A percentile compares a stretch with the other conserved stretches of the same genome.
phyloP scores from a whole-genome alignment of 352 stramenopile genomes.

The Peronospora belbahrii region DNA sequence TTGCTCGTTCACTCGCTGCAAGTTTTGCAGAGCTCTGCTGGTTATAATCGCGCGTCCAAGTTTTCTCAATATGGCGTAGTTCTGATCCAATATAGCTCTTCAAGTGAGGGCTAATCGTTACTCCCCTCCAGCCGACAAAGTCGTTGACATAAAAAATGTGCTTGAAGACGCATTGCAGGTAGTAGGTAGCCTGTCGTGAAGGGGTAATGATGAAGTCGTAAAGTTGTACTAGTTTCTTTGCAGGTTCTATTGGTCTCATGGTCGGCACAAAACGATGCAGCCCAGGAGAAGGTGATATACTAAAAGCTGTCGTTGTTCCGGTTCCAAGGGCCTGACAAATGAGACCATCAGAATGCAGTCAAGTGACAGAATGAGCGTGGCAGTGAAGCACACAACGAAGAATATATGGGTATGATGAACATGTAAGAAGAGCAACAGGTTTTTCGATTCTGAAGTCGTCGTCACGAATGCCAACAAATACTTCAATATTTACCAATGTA shows the following conservation, averaged over 20 bases:
- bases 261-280: no score
- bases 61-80: conserved; percentile 80
- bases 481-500: no score
- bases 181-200: no score
- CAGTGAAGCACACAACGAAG: background rate
- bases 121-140: no score
- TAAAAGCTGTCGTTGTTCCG: conserved; percentile 16
- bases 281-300: no score
- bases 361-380: background rate
- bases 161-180: no score
- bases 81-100: conserved; percentile 85
- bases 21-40: conserved; percentile 58
- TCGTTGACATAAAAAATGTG: no score
- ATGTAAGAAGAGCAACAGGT: background rate
- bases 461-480: no score
- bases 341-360: background rate
- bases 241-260: no score
- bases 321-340: background rate
- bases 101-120: conserved; percentile 64
- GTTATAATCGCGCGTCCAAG: conserved; percentile 81
- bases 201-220: no score
- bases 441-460: background rate
- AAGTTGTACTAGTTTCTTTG: no score
- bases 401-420: background rate
- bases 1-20: conserved; percentile 56